Evolutionary conservation across 805 yeast species (phyloP), one percentile per base, ranked within the genome.

Genomic region (Debaryomyces tyrocola): DNA sequence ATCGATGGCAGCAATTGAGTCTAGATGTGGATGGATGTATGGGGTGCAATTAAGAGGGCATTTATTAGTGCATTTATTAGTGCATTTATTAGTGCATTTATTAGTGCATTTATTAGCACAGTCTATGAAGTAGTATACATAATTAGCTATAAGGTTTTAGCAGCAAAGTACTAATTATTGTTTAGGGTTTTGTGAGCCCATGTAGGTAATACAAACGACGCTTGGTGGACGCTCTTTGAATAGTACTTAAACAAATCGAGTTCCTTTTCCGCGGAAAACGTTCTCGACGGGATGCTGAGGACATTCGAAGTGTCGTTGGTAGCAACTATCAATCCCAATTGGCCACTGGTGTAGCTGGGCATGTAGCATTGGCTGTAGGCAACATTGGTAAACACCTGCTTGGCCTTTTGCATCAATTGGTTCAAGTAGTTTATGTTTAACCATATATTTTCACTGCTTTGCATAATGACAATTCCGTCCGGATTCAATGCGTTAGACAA

Each of bases 271-370:
- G 64, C 52, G 6, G 76, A 54, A 44, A 77, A 59, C 20, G 52
- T 57, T 54, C 91, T 78, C 24, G 64, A 48, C 7, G 96, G 92
- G 29, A 49, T 64, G 18, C 66, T 66, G 45, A 87, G 69, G 51
- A 74, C 63, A 18, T 74, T 68, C 0, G 60, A 36, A 1, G 68
- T 53, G 57, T 84, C 79, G 59, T 83, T 84, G 36, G 85, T 75
- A 50, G 92, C 87, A 18, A 87, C 79, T 63, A 89, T 75, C 46
- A 89, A 72, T 1, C 96, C 96, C 52, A 89, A 75, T 66, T 88
- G 96, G 12, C 96, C 96, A 6, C 92, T 84, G 2, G 96, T 88
- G 66, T 89, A 89, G 11, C 89, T 81, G 34, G 96, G 96, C 65
- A 89, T 89, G 56, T 88, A 85, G 50, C 92, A 85, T 64, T 86